A percentile compares a stretch with the other conserved stretches of the same genome.
phyloP scores from a whole-genome alignment of 768 basidiomycete genomes.

The Phlegmacium glaucopus region DNA sequence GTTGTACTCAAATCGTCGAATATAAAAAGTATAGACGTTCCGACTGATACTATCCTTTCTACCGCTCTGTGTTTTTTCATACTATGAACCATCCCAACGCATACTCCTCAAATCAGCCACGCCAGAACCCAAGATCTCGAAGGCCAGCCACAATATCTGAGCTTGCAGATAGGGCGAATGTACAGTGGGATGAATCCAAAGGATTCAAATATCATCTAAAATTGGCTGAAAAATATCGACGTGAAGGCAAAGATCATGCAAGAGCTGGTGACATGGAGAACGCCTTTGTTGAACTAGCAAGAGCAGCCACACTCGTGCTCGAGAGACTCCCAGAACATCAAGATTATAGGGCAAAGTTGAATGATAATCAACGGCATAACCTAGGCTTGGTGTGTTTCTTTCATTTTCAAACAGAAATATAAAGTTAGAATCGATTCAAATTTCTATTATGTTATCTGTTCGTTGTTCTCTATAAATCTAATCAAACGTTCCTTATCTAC shows the following conservation, averaged over 20 bases:
- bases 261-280: slow-evolving; percentile 57
- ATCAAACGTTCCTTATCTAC: slow-evolving; percentile 5
- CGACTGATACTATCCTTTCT: too few relatives aligned
- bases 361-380: slow-evolving; percentile 57
- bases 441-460: not conserved
- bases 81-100: slow-evolving; percentile 11
- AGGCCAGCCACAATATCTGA: slow-evolving; percentile 62
- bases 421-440: not conserved
- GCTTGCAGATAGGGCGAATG: slow-evolving; percentile 58
- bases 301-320: slow-evolving; percentile 72
- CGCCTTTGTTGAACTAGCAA: slow-evolving; percentile 72
- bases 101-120: slow-evolving; percentile 1
- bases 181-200: slow-evolving; percentile 53
- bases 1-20: not conserved
- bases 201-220: slow-evolving; percentile 68
- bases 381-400: slow-evolving; percentile 59
- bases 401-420: not conserved
- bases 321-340: slow-evolving; percentile 75
- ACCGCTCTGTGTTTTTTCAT: too few relatives aligned
- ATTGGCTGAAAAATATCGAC: slow-evolving; percentile 59
- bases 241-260: slow-evolving; percentile 45
- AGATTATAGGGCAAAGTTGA: slow-evolving; percentile 58
- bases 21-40: too few relatives aligned
- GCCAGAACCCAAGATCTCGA: slow-evolving; percentile 5
- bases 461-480: not conserved